Evolutionary conservation across 805 yeast genomes (phyloP).

Genomic region (Candida insectorum): DNA sequence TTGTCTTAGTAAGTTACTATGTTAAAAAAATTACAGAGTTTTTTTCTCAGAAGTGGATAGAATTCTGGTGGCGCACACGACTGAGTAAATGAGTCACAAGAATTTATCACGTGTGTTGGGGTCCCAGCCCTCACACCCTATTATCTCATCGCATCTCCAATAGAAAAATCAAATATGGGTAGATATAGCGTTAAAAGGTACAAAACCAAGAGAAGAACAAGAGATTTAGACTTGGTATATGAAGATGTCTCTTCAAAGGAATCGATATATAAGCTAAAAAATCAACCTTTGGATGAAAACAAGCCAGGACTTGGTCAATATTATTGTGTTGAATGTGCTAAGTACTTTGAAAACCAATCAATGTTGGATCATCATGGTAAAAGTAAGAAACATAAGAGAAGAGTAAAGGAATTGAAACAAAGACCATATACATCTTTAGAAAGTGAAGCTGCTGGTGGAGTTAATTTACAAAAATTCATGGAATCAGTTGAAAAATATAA

Average conservation of each 20-base stretch:
- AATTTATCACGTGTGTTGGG: no score
- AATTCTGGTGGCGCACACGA: no score
- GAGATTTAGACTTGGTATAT: slow-evolving; percentile 80
- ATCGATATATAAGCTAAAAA: slow-evolving; percentile 60
- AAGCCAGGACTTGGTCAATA: slow-evolving; percentile 93
- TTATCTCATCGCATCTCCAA: slow-evolving; percentile 3
- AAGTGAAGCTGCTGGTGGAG: slow-evolving; percentile 88
- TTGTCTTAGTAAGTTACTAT: no score
- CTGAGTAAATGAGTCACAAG: no score
- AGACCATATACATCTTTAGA: slow-evolving; percentile 87
- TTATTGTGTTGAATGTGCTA: slow-evolving; percentile 93
- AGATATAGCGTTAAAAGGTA: slow-evolving; percentile 82
- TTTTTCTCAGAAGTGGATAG: no score
- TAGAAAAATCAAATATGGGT: slow-evolving; percentile 53
- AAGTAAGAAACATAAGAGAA: slow-evolving; percentile 80
- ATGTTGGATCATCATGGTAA: slow-evolving; percentile 72
- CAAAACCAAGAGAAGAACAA: slow-evolving; percentile 84
- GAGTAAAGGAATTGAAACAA: slow-evolving; percentile 69
- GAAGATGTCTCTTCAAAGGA: slow-evolving; percentile 67
- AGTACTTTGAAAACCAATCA: slow-evolving; percentile 75
- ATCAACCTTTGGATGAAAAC: slow-evolving; percentile 84
- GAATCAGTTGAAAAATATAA: slow-evolving; percentile 61
- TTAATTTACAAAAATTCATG: slow-evolving; percentile 64
- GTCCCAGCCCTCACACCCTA: no score
- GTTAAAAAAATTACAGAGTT: no score